phyloP scores from a whole-genome alignment of 1,284 basidiomycete genomes.

The Tilletiopsis washingtonensis region DNA sequence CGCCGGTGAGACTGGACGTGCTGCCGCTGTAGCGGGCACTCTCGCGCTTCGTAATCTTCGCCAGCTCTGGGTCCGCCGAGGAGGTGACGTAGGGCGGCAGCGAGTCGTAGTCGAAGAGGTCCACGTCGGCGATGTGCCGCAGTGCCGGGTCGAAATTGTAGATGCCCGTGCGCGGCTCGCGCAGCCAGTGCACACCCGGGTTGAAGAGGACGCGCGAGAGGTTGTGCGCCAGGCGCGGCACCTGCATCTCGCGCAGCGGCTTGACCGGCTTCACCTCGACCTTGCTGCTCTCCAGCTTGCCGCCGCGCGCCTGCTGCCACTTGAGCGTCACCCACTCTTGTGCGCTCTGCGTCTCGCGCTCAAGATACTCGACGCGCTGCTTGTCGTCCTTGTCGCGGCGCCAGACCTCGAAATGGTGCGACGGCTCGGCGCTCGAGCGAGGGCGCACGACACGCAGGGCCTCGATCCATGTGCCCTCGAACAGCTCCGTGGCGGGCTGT shows the following conservation, averaged over 20 bases:
- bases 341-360: too few species aligned
- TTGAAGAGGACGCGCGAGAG: conserved; percentile 57
- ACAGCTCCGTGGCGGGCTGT: too few species aligned
- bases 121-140: conserved; percentile 65
- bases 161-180: conserved; percentile 73
- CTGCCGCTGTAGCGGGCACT: conserved; percentile 68
- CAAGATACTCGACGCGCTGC: too few species aligned
- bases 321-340: too few species aligned
- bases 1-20: conserved; percentile 80
- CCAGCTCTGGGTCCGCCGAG: conserved; percentile 68
- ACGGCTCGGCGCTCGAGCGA: too few species aligned
- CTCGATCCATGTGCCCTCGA: too few species aligned
- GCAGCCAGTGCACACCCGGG: conserved; percentile 83
- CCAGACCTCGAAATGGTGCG: too few species aligned
- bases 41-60: conserved; percentile 58
- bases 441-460: too few species aligned
- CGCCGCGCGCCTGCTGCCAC: too few species aligned
- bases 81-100: conserved; percentile 71
- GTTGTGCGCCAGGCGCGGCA: conserved; percentile 67
- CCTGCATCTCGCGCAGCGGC: conserved; percentile 46
- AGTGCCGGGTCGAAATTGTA: conserved; percentile 75
- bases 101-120: conserved; percentile 83
- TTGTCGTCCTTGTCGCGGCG: too few species aligned
- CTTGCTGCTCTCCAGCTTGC: too few species aligned
- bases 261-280: too few species aligned